Evolutionary conservation across 768 basidiomycete genomes (phyloP).

Genomic region (Phylloporus arenicola): DNA sequence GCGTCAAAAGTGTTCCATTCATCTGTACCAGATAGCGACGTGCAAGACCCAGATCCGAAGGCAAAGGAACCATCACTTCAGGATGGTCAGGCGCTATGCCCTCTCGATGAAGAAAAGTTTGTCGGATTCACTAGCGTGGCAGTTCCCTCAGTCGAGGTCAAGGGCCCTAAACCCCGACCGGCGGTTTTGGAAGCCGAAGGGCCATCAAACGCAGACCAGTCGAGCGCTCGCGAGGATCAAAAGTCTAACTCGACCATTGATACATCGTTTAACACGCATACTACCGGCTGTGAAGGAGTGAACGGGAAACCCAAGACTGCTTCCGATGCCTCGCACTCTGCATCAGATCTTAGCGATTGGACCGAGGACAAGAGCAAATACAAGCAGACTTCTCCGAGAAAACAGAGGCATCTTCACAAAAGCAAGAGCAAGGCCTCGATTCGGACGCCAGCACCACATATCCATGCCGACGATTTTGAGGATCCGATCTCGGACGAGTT

Average conservation of each 20-base stretch:
- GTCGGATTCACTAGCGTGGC: slow-evolving; percentile 57
- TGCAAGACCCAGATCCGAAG: background rate
- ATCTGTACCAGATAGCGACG: slow-evolving; percentile 1
- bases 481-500: slow-evolving; percentile 86
- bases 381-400: slow-evolving; percentile 48
- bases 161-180: slow-evolving; percentile 45
- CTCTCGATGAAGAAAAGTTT: slow-evolving; percentile 44
- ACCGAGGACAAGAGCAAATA: slow-evolving; percentile 45
- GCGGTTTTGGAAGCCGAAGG: slow-evolving; percentile 28
- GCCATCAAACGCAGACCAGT: slow-evolving; percentile 27
- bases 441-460: slow-evolving; percentile 59
- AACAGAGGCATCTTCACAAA: slow-evolving; percentile 56
- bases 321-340: slow-evolving; percentile 44
- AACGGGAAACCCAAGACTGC: slow-evolving; percentile 37
- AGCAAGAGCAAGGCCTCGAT: slow-evolving; percentile 53
- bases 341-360: slow-evolving; percentile 38
- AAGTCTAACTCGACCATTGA: background rate
- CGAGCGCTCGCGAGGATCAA: slow-evolving; percentile 15
- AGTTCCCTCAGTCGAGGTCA: slow-evolving; percentile 61
- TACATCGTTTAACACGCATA: slow-evolving; percentile 28
- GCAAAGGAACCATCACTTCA: slow-evolving; percentile 35
- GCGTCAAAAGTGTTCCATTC: slow-evolving; percentile 37
- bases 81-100: slow-evolving; percentile 49
- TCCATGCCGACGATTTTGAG: slow-evolving; percentile 75
- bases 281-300: slow-evolving; percentile 41